A percentile compares a stretch with the other conserved stretches of the same genome.
Conservation (phyloP, 2,329 filamentous ascomycete genomes). For the Arthrobotrys iridis region DNA sequence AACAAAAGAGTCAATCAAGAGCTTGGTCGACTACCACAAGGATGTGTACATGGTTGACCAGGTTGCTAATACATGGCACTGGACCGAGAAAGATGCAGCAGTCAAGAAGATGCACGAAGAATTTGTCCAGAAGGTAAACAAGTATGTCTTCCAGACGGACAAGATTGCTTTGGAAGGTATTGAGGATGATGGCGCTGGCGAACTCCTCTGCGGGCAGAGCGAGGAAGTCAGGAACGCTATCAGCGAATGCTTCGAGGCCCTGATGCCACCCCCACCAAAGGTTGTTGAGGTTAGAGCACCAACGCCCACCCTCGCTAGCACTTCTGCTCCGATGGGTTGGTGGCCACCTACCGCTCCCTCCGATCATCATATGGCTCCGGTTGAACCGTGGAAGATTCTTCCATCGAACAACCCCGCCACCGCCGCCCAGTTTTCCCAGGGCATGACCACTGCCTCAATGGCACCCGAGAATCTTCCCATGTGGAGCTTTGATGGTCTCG, state of each 20-base stretch:
- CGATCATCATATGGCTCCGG: conserved; percentile 65
- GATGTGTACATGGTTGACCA: conserved; percentile 92
- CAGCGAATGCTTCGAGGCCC: conserved; percentile 82
- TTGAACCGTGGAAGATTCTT: conserved; percentile 90
- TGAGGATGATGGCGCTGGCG: conserved; percentile 94
- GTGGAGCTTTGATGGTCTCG: conserved; percentile 51
- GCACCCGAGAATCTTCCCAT: conserved; percentile 57
- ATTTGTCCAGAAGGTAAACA: conserved; percentile 95
- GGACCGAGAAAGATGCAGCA: conserved; percentile 95
- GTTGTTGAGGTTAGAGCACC: conserved; percentile 89
- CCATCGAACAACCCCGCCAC: conserved; percentile 71
- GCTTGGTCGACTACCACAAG: conserved; percentile 94
- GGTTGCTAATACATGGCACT: conserved; percentile 88
- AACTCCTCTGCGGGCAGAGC: conserved; percentile 88
- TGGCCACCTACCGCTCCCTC: conserved; percentile 77
- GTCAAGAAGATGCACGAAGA: conserved; percentile 97
- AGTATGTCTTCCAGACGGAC: conserved; percentile 91
- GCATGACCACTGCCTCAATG: conserved; percentile 53
- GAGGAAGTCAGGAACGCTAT: conserved; percentile 92
- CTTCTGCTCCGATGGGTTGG: conserved; percentile 76
- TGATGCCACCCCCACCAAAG: conserved; percentile 85
- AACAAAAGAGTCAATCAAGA: conserved; percentile 90
- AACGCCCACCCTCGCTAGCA: conserved; percentile 77
- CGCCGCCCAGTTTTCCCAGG: conserved; percentile 29
- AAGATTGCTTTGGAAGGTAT: conserved; percentile 90